Evolutionary conservation across 108 stramenopile species (phyloP).

Genomic region (Conticribra weissflogii): DNA sequence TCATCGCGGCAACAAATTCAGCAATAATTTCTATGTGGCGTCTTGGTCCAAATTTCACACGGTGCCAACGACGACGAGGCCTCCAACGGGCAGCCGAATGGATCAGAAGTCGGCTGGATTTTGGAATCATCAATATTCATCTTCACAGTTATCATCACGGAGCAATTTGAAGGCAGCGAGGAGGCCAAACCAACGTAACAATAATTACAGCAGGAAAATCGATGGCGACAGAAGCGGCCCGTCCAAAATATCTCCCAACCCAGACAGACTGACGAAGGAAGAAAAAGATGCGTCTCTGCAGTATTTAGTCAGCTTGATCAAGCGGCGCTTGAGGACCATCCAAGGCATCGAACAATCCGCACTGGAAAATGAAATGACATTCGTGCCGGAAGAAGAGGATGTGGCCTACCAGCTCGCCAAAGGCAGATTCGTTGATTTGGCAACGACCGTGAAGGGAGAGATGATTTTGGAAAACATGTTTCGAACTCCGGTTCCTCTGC

Average conservation of each 20-base stretch:
- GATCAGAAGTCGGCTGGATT: no score
- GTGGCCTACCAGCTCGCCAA: slow-evolving; percentile 21
- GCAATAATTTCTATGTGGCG: no score
- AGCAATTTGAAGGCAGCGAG: neutral
- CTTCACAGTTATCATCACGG: neutral
- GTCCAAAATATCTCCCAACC: no score
- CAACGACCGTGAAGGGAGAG: slow-evolving; percentile 47
- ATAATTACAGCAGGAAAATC: no score
- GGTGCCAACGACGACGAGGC: no score
- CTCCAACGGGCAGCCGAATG: no score
- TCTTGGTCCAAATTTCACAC: no score
- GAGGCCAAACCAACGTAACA: no score
- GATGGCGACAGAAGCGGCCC: no score
- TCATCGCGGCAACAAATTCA: no score
- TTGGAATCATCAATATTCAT: neutral
- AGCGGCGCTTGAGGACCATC: slow-evolving; percentile 8
- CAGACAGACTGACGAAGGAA: slow-evolving; percentile 6
- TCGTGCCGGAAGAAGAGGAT: slow-evolving; percentile 2
- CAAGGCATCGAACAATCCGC: neutral
- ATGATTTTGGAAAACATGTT: slow-evolving; percentile 55
- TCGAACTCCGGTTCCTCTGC: neutral
- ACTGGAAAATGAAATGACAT: neutral
- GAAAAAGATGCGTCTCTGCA: slow-evolving; percentile 29
- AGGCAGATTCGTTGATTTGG: slow-evolving; percentile 60
- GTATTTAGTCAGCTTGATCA: slow-evolving; percentile 20